Conservation (phyloP, 805 yeast genomes). For the Spathaspora sp. region DNA sequence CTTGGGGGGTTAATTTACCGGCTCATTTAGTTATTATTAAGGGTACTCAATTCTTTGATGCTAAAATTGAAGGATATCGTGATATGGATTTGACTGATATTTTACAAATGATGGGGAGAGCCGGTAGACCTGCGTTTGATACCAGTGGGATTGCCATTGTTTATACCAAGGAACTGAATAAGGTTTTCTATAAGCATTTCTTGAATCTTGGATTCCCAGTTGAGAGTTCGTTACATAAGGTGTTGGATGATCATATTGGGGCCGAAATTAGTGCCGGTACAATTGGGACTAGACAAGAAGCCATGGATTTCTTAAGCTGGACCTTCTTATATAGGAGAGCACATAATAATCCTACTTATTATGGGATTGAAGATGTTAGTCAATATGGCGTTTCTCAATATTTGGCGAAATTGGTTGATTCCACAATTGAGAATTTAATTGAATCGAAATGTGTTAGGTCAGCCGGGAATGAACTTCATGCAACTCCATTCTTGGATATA, state of each 20-base stretch:
- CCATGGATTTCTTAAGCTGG: constrained; percentile 73
- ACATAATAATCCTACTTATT: constrained; percentile 73
- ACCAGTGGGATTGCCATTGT: constrained; percentile 76
- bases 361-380: constrained; percentile 62
- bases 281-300: constrained; percentile 59
- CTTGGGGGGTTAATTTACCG: constrained; percentile 85
- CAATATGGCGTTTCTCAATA: constrained; percentile 55
- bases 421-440: constrained; percentile 59
- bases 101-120: constrained; percentile 82
- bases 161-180: constrained; percentile 71
- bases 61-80: constrained; percentile 62
- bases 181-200: constrained; percentile 73
- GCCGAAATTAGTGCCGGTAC: constrained; percentile 77
- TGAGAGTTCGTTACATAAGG: constrained; percentile 74
- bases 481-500: constrained; percentile 82
- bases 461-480: constrained; percentile 46
- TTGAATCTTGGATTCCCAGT: constrained; percentile 79
- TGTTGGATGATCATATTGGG: constrained; percentile 74
- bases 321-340: constrained; percentile 72
- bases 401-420: constrained; percentile 64
- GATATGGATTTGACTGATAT: constrained; percentile 85
- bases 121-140: constrained; percentile 80
- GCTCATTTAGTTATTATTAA: constrained; percentile 76
- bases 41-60: constrained; percentile 67
- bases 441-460: constrained; percentile 68